Base-by-base conservation (phyloP, 257 asterid species). In the Gentiana macrophylla region DNA sequence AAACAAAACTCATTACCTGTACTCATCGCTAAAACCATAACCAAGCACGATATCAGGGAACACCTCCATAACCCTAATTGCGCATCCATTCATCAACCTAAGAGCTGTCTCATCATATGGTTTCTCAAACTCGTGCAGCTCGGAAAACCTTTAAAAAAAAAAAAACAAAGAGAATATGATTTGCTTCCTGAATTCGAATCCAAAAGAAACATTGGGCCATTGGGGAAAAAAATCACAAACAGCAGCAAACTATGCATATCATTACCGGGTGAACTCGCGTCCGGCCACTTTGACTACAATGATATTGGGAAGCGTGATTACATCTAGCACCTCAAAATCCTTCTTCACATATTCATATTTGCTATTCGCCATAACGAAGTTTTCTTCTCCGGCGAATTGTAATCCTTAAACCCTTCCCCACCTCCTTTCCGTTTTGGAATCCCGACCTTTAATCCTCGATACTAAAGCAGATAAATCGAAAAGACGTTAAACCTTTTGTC, bases 341-440 rank as follows among this genome's bases (percentile, higher is more conserved):
- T 79, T 68, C 70, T 90, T 86, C 43, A 90, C 96, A 9, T 86
- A 90, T 76, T 90, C 94, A 37, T 86, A 90, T 77, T 75, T 84
- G 79, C 89, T 86, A 52, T 86, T 86, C n/a, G 94, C 96, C 97
- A 86, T 89, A 32, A 38, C 24, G 24, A 24, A 24, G 24, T 24
- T 24, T 24, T 24, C 24, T 24, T 24, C 24, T 24, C 24, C 24
- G 24, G 24, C 24, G 24, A 24, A 24, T 24, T 24, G 24, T 24
- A 24, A 24, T 24, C 24, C 24, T 24, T 24, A 24, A 24, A 24
- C 24, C 24, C 24, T 0, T 0, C 24, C 24, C 24, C 24, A 24
- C 24, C 24, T 24, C 24, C 24, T 24, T 24, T 24, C 24, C 24
- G 24, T 24, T 24, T 24, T 24, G 24, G 24, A 24, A 24, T 24